Evolutionary conservation across 345 rosid genomes (phyloP), one percentile per base, ranked within the genome.

Genomic region (Pseudoturritis turrita): DNA sequence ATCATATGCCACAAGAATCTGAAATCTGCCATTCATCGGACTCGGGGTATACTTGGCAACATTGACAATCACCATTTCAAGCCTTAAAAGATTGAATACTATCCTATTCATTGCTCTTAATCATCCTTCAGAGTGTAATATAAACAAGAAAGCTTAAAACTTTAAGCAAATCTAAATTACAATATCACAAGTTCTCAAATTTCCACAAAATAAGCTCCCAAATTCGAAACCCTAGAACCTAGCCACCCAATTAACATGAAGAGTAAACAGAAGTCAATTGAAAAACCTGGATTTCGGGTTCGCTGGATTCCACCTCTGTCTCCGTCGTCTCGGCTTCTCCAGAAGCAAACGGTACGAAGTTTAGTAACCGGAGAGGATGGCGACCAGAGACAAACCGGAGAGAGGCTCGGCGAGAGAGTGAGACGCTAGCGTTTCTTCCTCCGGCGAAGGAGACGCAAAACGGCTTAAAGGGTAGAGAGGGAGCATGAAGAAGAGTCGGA

Each of bases 311-410:
- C 78, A 81, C 78, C 74, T 83, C 76, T 2, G 87, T 74, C 72
- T 81, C 81, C 19, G 83, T 65, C 26, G 89, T 83, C 62, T 86
- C 91, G 0, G 89, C 72, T 54, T 91, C 97, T 15, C 91, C 90
- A 0, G 94, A 81, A 77, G 90, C 83, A 33, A 83, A 86, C 17
- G 88, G 82, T 21, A 68, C 77, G 51, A 83, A 71, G 60, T 78
- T 86, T 6, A 45, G 56, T 56, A 83, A 81, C 45, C 88, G 81
- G 59, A 62, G 74, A 41, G 87, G 77, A 62, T 69, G 72, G 19
- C 49, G 28, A 59, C 55, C 13, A 41, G 78, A 40, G 55, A 74
- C 49, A 61, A 69, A 67, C 31, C 77, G 84, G 31, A 80, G 83
- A 45, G 84, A 74, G 68, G 68, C 65, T 15, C 71, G 41, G 21